Base-by-base conservation (phyloP, 768 basidiomycete species). In the Dioszegia aurantiaca region DNA sequence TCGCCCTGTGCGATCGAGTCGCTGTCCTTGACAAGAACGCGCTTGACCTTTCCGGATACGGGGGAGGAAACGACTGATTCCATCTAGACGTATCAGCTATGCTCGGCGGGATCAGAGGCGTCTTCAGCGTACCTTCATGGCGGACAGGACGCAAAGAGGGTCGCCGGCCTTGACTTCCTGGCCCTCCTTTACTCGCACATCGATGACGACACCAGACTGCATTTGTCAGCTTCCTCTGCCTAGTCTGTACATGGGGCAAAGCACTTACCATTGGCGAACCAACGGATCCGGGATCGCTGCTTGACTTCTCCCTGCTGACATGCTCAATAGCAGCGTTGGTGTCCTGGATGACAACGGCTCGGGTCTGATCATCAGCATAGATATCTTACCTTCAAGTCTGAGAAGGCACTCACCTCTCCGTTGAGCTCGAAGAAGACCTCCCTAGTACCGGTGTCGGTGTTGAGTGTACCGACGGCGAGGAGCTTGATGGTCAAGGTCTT, bases 401-500 rank as follows among this genome's bases (percentile, higher is more conserved):
- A n/a, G 65, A 41, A 24, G 19, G 23, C 52, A 58, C 79, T 72
- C 72, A 88, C 89, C 82, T 94, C 90, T 78, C 92, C 92, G 69
- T 94, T 94, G 59, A 94, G 88, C 81, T 98, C 94, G 74, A 97
- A 94, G 89, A 94, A 95, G 59, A 94, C 90, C 76, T 98, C 93
- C 69, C 94, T 86, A 70, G 90, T 88, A 23, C 93, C 90, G 67
- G 85, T 87, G 36, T 88, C 88, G 76, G 91, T 86, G 52, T 94
- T 87, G 54, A 98, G 88, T 58, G 91, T 89, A 19, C 94, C 92
- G 47, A 93, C 83, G 27, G 95, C 95, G 84, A 99, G 87, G 70
- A 98, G 82, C 68, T 91, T 88, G 76, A 99, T 86, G 76, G 97
- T 93, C 59, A 99, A 83, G 54, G 89, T 95, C 83, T 98, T 98